Base-by-base conservation (phyloP, 352 stramenopile genomes). In the Globisporangium middletonii region DNA sequence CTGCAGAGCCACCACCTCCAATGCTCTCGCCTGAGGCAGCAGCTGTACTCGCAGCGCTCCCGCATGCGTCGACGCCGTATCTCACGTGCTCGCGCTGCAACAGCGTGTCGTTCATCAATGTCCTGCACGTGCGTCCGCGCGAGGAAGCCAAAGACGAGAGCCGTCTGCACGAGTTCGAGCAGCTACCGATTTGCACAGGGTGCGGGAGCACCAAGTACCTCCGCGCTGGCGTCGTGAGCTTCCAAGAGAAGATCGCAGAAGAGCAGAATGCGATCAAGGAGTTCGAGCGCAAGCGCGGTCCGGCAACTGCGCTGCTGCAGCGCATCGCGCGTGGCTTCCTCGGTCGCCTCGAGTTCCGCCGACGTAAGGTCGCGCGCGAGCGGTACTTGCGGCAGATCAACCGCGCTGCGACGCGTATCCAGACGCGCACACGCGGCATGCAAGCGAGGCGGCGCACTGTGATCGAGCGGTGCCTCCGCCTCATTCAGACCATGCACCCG, bases 31-130 rank as follows among this genome's bases (percentile, higher is more conserved):
- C 37, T 0, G 47, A 46, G 27, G 62, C 62, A 4, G 42, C 50
- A 16, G 50, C 57, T 0, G 43, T 64, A 15, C 52, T 65, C 37
- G 44, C 50, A 11, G 57, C 60, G 61, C 48, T 69, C 50, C 53
- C 55, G 16, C 59, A 64, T 15, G 51, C 72, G n/a, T 74, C 73
- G 64, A 92, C 81, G 18, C 79, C 82, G 26, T 92, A 92, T 38
- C 67, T 90, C 47, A 92, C 77, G 18, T 94, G 83, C 53, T 79
- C 79, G 46, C 72, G 77, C 38, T 93, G 81, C 73, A 93, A 93
- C 57, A 83, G 67, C 60, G 67, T 93, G 45, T 78, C 76, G 6
- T 91, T 93, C 64, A 73, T 93, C 60, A 77, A 90, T 43, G 62
- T 89, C 8, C 63, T 65, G 18, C 69, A 68, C 43, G 69, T 93